A percentile compares a stretch with the other conserved stretches of the same genome.
phyloP scores from a whole-genome alignment of 2,329 filamentous ascomycete species.

The Diaporthe australafricana region DNA sequence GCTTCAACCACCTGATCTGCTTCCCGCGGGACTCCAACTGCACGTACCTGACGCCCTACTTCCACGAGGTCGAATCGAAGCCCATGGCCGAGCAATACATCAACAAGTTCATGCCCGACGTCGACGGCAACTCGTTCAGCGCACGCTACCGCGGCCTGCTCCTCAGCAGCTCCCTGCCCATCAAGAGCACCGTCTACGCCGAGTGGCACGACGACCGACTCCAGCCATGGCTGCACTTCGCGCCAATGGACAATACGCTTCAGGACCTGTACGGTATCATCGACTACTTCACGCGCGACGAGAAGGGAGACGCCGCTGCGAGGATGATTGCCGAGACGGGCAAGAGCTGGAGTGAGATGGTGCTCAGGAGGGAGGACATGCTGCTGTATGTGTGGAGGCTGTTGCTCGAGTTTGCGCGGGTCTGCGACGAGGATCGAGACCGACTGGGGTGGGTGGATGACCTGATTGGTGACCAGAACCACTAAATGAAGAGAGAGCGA shows the following conservation, averaged over 20 bases:
- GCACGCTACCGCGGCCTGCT: conserved; percentile 74
- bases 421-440: conserved; percentile 59
- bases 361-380: conserved; percentile 75
- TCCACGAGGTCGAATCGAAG: conserved; percentile 46
- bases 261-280: conserved; percentile 74
- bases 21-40: conserved; percentile 48
- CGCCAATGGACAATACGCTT: conserved; percentile 77
- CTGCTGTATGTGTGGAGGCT: conserved; percentile 73
- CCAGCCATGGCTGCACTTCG: conserved; percentile 78
- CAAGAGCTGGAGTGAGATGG: conserved; percentile 70
- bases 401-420: conserved; percentile 67
- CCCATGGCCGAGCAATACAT: conserved; percentile 61
- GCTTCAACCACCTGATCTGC: conserved; percentile 58
- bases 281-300: conserved; percentile 72
- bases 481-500: background rate
- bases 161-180: conserved; percentile 71
- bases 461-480: conserved; percentile 40
- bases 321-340: conserved; percentile 69
- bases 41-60: conserved; percentile 52
- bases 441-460: conserved; percentile 58
- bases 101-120: conserved; percentile 76
- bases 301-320: conserved; percentile 65
- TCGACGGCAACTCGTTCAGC: conserved; percentile 76
- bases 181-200: conserved; percentile 78
- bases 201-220: conserved; percentile 82